Evolutionary conservation across 2,329 filamentous ascomycete species (phyloP).

Genomic region (Claviceps sp.): DNA sequence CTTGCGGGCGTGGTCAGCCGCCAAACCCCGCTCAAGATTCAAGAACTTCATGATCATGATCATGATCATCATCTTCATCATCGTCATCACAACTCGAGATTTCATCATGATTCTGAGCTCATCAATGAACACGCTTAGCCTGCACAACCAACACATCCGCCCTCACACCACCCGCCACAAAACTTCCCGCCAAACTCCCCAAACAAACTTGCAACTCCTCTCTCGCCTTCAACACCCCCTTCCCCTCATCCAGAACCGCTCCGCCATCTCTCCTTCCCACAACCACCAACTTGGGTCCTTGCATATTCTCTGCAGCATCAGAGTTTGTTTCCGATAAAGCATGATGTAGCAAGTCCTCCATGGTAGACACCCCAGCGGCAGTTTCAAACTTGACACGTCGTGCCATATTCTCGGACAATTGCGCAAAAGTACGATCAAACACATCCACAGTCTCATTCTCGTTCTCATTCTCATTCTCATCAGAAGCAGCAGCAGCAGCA

Average conservation of each 20-base stretch:
- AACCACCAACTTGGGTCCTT: constrained; percentile 11
- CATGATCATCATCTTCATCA: no score
- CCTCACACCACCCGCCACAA: constrained; percentile 11
- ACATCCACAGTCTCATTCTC: neutral
- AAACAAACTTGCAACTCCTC: constrained; percentile 12
- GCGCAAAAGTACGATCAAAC: constrained; percentile 6
- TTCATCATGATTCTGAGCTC: neutral
- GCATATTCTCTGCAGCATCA: neutral
- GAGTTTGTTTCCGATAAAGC: constrained; percentile 7
- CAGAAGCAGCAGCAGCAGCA: neutral
- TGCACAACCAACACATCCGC: constrained; percentile 16
- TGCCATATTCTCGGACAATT: constrained; percentile 5
- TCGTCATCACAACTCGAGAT: no score
- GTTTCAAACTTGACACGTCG: constrained; percentile 12
- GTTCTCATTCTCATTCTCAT: no score
- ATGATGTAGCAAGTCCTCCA: constrained; percentile 13
- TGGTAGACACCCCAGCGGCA: constrained; percentile 5
- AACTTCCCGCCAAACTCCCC: constrained; percentile 11
- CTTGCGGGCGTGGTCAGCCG: no score
- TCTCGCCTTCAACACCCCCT: constrained; percentile 7
- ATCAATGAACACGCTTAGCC: constrained; percentile 13
- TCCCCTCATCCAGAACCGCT: constrained; percentile 10
- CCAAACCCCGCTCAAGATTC: no score
- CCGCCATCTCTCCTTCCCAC: constrained; percentile 11
- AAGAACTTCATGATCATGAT: no score